Evolutionary conservation across 768 basidiomycete genomes (phyloP).

Genomic region (Lactarius deliciosus): DNA sequence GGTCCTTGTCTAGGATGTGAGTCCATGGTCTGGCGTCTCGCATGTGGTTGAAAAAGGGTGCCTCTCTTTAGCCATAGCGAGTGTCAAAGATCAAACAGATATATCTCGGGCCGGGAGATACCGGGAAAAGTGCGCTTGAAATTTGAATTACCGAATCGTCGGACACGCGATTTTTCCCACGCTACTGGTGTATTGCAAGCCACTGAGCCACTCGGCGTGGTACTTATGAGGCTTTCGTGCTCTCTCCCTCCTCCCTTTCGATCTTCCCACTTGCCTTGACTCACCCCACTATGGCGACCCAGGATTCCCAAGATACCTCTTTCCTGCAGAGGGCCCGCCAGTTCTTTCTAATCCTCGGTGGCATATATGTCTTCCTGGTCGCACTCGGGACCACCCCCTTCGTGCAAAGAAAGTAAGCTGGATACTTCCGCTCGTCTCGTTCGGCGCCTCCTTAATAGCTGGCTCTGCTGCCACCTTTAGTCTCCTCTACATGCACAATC

Average conservation of each 20-base stretch:
- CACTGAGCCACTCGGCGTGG: background rate
- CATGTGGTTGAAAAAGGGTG: background rate
- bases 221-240: background rate
- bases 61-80: background rate
- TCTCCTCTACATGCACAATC: constrained; percentile 61
- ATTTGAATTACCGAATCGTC: background rate
- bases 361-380: constrained; percentile 52
- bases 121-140: background rate
- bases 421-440: background rate
- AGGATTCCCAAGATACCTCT: background rate
- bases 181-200: too few relatives aligned
- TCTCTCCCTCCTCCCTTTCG: background rate
- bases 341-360: constrained; percentile 44
- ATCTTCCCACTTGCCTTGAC: background rate
- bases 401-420: constrained; percentile 67
- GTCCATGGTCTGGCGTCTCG: background rate
- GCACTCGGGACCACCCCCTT: constrained; percentile 55
- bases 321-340: constrained; percentile 34
- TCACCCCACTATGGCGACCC: background rate
- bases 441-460: background rate
- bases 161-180: background rate
- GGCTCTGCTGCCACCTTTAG: constrained; percentile 41
- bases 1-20: background rate
- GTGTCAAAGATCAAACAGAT: background rate
- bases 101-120: background rate